A percentile compares a stretch with the other conserved stretches of the same genome.
Evolutionary conservation across 1,284 basidiomycete species (phyloP).

Genomic region (Trichosporon faecale): DNA sequence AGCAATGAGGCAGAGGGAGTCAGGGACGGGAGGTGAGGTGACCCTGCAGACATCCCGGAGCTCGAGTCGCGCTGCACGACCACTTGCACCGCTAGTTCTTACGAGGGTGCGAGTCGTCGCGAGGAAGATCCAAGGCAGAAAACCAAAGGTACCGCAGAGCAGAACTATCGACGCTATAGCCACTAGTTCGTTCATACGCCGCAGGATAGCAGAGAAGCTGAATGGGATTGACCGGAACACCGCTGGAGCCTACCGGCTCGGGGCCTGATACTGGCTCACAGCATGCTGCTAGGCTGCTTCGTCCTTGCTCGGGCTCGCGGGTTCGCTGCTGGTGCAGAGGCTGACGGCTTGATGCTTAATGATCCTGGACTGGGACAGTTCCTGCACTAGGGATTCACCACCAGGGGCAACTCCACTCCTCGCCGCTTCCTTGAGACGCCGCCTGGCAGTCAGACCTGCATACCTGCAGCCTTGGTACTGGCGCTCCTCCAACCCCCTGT

Average conservation of each 20-base stretch:
- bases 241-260: no score
- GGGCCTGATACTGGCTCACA: neutral
- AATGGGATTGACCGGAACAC: no score
- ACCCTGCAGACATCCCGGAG: neutral
- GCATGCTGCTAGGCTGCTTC: no score
- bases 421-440: neutral
- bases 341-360: slow-evolving; percentile 4
- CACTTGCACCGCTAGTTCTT: neutral
- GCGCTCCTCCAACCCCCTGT: no score
- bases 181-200: no score
- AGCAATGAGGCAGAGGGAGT: neutral
- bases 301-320: neutral
- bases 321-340: neutral
- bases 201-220: no score
- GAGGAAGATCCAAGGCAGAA: no score
- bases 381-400: slow-evolving; percentile 3
- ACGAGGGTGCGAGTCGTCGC: neutral
- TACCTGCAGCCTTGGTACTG: no score
- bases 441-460: no score
- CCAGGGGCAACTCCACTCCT: neutral
- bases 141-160: no score
- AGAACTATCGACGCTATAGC: no score
- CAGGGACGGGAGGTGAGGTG: neutral
- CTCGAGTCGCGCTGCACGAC: neutral
- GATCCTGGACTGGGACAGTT: neutral